Conservation (phyloP, 805 yeast genomes). For the Kodamaea laetipori region DNA sequence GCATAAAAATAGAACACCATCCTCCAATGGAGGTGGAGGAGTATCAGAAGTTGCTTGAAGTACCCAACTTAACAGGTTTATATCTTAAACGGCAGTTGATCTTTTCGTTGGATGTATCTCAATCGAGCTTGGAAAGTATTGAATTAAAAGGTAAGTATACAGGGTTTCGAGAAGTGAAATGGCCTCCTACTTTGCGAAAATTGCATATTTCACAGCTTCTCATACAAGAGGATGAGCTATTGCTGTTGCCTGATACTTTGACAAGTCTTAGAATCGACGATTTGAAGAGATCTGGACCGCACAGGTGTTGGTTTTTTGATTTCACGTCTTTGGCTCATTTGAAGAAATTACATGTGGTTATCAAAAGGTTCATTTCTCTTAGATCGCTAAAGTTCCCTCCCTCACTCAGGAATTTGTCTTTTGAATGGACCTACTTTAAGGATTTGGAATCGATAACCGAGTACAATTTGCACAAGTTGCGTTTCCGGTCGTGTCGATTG, state of each 20-base stretch:
- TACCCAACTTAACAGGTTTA: background rate
- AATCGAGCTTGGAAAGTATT: background rate
- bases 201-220: background rate
- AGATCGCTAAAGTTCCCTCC: background rate
- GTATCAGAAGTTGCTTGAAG: background rate
- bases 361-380: slow-evolving; percentile 1
- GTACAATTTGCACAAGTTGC: background rate
- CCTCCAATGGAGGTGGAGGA: background rate
- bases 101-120: background rate
- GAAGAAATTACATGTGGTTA: background rate
- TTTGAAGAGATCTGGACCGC: background rate
- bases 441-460: background rate
- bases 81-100: background rate
- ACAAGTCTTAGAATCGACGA: slow-evolving; percentile 3
- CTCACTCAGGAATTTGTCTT: slow-evolving; percentile 2
- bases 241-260: background rate
- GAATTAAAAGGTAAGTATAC: background rate
- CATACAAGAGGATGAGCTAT: background rate
- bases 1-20: slow-evolving; percentile 2
- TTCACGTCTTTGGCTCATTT: background rate
- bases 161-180: background rate
- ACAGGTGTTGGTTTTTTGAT: background rate
- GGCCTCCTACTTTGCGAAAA: background rate
- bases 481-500: slow-evolving; percentile 2
- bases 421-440: slow-evolving; percentile 3